Conservation (phyloP, 768 basidiomycete genomes). For the Clitopilus hobsonii region DNA sequence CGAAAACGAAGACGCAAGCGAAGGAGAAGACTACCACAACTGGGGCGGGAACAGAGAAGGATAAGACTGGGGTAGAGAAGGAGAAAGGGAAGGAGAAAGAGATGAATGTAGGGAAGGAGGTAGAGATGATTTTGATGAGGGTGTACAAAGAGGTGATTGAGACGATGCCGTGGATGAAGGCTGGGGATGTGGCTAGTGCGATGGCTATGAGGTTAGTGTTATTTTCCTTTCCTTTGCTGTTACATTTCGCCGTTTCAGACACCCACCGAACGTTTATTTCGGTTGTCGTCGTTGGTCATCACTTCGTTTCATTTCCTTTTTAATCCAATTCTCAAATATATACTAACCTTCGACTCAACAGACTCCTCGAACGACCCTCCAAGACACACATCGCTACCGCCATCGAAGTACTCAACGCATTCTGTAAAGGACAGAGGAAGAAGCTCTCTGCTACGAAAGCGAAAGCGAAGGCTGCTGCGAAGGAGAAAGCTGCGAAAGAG, state of each 20-base stretch:
- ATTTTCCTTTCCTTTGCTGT: slow-evolving; percentile 6
- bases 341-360: not conserved
- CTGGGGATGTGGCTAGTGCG: slow-evolving; percentile 47
- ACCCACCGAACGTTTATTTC: no score
- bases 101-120: not conserved
- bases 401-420: not conserved
- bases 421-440: slow-evolving; percentile 5
- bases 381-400: slow-evolving; percentile 1
- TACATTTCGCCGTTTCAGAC: slow-evolving; percentile 5
- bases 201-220: slow-evolving; percentile 46
- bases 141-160: slow-evolving; percentile 41
- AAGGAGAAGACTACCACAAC: not conserved
- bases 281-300: no score
- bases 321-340: not conserved
- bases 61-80: not conserved
- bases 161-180: slow-evolving; percentile 55
- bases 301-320: slow-evolving; percentile 7
- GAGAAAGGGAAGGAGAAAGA: not conserved
- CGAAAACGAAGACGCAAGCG: no score
- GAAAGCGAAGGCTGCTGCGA: not conserved
- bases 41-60: not conserved
- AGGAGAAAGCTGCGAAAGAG: not conserved
- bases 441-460: not conserved
- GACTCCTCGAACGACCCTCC: slow-evolving; percentile 1
- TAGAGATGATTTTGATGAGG: slow-evolving; percentile 20